phyloP scores from a whole-genome alignment of 257 asterid species.

The Nemophila menziesii region DNA sequence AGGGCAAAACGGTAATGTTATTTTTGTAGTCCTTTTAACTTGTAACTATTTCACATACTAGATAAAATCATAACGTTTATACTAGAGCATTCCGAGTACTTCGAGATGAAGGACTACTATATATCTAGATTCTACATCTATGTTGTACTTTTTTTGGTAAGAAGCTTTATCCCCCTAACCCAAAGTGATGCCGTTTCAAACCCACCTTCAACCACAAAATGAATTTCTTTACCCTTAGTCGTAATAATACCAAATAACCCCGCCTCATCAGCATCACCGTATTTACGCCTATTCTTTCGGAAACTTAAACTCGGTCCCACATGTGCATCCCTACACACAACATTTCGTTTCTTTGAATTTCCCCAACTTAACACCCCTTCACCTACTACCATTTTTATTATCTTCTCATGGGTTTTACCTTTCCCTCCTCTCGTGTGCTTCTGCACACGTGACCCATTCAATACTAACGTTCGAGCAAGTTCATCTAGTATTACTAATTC shows the following conservation, averaged over 20 bases:
- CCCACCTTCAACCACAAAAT: slow-evolving; percentile 68
- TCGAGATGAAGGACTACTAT: slow-evolving; percentile 33
- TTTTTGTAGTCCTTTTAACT: background rate
- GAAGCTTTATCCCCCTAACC: slow-evolving; percentile 37
- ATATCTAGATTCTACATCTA: slow-evolving; percentile 3
- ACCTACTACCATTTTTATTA: slow-evolving; percentile 33
- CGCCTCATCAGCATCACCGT: slow-evolving; percentile 34
- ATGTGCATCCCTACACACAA: slow-evolving; percentile 42
- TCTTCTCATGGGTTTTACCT: slow-evolving; percentile 57
- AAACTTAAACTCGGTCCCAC: slow-evolving; percentile 54
- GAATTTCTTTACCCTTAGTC: slow-evolving; percentile 51
- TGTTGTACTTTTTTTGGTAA: slow-evolving; percentile 17
- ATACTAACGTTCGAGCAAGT: slow-evolving; percentile 45
- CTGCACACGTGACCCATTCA: slow-evolving; percentile 30
- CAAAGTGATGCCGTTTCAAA: slow-evolving; percentile 38
- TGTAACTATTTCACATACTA: slow-evolving; percentile 3
- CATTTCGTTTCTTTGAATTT: slow-evolving; percentile 46
- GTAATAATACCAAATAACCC: slow-evolving; percentile 65
- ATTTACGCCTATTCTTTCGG: slow-evolving; percentile 32
- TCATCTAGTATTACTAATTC: slow-evolving; percentile 42
- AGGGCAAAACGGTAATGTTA: too few relatives aligned
- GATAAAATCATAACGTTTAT: slow-evolving; percentile 10
- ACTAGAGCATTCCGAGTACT: slow-evolving; percentile 16
- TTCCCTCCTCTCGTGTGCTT: slow-evolving; percentile 79
- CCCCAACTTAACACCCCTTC: slow-evolving; percentile 62